Conservation (phyloP, 2,329 filamentous ascomycete genomes). For the Nemania sp. region DNA sequence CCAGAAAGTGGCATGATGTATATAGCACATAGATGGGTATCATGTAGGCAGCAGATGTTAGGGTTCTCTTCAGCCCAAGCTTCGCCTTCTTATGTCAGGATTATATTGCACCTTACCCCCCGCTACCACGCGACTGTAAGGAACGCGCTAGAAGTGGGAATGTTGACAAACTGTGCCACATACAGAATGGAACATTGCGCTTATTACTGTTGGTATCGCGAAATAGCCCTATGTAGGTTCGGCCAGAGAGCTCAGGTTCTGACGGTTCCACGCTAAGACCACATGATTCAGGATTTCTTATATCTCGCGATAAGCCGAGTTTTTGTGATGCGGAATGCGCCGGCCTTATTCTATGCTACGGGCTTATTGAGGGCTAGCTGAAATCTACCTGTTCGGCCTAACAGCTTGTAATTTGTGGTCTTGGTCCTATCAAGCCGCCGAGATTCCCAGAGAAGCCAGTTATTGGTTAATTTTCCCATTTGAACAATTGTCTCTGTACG, state of each 20-base stretch:
- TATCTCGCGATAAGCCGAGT: background rate
- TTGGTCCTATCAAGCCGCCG: slow-evolving; percentile 3
- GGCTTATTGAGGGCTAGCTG: background rate
- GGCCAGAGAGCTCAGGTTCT: background rate
- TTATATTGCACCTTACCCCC: background rate
- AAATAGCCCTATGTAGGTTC: background rate
- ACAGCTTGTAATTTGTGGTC: background rate
- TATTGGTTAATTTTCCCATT: background rate
- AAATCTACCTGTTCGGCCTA: background rate
- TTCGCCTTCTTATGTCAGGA: slow-evolving; percentile 2
- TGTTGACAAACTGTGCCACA: slow-evolving; percentile 8
- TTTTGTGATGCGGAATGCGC: background rate
- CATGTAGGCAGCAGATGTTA: slow-evolving; percentile 1
- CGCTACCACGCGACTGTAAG: background rate
- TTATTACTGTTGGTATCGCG: background rate
- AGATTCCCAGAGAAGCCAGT: background rate
- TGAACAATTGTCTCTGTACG: slow-evolving; percentile 1
- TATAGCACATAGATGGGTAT: background rate
- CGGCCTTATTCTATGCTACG: background rate
- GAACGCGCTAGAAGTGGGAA: slow-evolving; percentile 3
- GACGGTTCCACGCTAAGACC: background rate
- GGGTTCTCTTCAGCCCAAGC: background rate
- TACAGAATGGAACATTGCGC: background rate
- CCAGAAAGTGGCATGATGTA: background rate
- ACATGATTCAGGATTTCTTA: background rate